phyloP scores from a whole-genome alignment of 2,329 filamentous ascomycete species.

The Fusarium nelsonii region DNA sequence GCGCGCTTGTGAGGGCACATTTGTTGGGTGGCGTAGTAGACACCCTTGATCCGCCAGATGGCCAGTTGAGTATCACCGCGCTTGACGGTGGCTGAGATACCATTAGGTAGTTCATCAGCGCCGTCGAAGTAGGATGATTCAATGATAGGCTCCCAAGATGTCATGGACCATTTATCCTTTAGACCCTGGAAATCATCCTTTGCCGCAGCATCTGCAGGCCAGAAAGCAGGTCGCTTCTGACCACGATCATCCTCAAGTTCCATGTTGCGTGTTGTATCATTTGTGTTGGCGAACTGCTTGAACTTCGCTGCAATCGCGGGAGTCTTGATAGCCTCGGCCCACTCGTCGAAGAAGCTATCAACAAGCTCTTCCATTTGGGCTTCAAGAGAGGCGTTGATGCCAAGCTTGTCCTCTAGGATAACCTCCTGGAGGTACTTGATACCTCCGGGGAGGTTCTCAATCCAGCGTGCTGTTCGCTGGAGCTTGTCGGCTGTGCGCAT shows the following conservation, averaged over 20 bases:
- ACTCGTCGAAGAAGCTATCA: conserved; percentile 88
- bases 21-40: conserved; percentile 88
- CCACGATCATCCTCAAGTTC: conserved; percentile 79
- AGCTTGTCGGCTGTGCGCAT: conserved; percentile 92
- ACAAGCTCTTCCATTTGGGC: conserved; percentile 89
- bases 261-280: conserved; percentile 75
- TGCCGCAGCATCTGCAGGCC: conserved; percentile 75
- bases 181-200: conserved; percentile 79
- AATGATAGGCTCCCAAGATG: conserved; percentile 83
- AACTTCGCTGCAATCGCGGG: conserved; percentile 78
- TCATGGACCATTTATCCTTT: conserved; percentile 69
- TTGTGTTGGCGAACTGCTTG: conserved; percentile 85
- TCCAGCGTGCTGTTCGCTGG: conserved; percentile 88
- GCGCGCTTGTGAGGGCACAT: conserved; percentile 96
- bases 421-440: conserved; percentile 86
- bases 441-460: conserved; percentile 85
- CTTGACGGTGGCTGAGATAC: conserved; percentile 82
- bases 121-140: conserved; percentile 75
- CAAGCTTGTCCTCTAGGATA: conserved; percentile 85
- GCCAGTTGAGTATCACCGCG: conserved; percentile 90
- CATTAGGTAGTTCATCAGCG: conserved; percentile 73
- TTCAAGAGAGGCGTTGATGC: conserved; percentile 86
- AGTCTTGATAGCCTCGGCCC: conserved; percentile 82
- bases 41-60: conserved; percentile 83
- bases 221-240: conserved; percentile 80